Percentiles rank a stretch among this genome's conserved stretches.
phyloP scores from a whole-genome alignment of 1,284 basidiomycete genomes.

The Trichosporon ovoides region DNA sequence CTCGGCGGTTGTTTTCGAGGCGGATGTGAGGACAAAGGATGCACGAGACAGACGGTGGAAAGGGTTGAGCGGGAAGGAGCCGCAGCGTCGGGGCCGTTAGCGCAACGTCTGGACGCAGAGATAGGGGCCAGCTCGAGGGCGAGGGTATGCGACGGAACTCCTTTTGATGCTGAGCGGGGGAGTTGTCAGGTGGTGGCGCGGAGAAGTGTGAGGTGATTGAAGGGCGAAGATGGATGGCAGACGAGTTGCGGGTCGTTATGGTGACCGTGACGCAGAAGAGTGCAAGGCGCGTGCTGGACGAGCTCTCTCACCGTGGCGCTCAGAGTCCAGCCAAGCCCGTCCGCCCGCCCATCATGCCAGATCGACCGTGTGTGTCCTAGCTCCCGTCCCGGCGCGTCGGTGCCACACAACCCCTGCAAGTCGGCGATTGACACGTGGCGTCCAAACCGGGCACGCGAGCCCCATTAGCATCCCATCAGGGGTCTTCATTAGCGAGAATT shows the following conservation, averaged over 20 bases:
- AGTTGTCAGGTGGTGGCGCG: neutral
- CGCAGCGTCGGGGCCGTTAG: neutral
- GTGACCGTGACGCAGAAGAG: neutral
- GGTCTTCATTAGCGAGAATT: neutral
- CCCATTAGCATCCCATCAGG: neutral
- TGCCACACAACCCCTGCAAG: neutral
- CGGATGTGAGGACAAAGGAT: neutral
- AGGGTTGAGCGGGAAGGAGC: neutral
- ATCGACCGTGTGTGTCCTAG: neutral
- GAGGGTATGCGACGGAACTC: conserved; percentile 2
- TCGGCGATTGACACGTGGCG: conserved; percentile 2
- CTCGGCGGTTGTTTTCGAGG: neutral
- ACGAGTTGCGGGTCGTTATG: neutral
- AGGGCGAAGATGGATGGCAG: neutral
- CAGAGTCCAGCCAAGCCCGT: neutral
- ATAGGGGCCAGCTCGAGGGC: neutral
- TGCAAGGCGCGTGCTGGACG: neutral
- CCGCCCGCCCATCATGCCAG: neutral
- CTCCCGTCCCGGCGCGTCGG: neutral
- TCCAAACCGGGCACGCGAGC: neutral
- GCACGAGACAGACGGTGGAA: neutral
- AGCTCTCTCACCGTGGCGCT: conserved; percentile 1
- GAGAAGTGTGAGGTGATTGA: neutral
- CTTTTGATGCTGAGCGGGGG: too few relatives aligned
- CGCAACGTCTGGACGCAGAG: neutral